Base-by-base conservation (phyloP, 2,329 filamentous ascomycete genomes). In the Cytospora paraplurivora region DNA sequence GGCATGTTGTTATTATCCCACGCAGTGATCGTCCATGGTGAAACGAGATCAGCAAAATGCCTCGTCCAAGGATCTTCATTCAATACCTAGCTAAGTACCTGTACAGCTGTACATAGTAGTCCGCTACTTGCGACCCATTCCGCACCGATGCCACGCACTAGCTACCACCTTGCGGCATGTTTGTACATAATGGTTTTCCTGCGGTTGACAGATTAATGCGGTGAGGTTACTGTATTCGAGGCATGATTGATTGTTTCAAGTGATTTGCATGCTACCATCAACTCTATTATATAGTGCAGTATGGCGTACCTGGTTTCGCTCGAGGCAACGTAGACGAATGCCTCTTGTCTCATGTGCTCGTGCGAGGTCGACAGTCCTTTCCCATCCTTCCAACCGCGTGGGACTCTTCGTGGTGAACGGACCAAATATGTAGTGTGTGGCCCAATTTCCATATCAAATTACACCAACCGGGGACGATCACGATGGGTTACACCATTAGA, bases 31-130 rank as follows among this genome's bases (percentile, higher is more conserved):
- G 32, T 55, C 58, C 50, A 62, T 62, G 58, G 62, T 66, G 65
- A 66, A 66, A 66, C 65, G 59, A 52, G 64, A 66, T 66, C 64
- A 66, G 57, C 64, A 58, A 51, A 58, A 19, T 61, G 59, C 44
- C 59, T 61, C 38, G 51, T 53, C 61, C 49, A 35, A 53, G 57
- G 62, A 66, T 64, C 37, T 64, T 58, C 64, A 62, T 35, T 10
- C 57, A 58, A 47, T 51, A 33, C 50, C n/a, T 47, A 44, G n/a
- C 41, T n/a, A n/a, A n/a, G 27, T 27, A 27, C 27, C 27, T 27
- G 27, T 27, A 27, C 27, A 27, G 27, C 27, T 27, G 27, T 27
- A 27, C n/a, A 3, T 44, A 8, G 17, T 44, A 47, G 44, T 21
- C n/a, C 17, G 44, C 10, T 47, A 19, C 44, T 47, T 21, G 44